Conservation (phyloP, 495 filamentous ascomycete genomes). For the Delitschia confertaspora region DNA sequence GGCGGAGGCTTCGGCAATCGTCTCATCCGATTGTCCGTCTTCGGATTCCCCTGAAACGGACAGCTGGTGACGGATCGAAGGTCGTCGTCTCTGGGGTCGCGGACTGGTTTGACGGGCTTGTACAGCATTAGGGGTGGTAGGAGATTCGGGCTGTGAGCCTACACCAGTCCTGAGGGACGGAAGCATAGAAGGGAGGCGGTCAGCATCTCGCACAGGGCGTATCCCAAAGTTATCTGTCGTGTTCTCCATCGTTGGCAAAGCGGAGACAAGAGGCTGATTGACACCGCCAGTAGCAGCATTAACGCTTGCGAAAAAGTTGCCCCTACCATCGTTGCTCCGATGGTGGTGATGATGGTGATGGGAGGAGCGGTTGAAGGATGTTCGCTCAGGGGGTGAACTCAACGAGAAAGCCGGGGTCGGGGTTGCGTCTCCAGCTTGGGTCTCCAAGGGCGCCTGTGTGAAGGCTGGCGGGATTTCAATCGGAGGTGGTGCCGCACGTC, state of each 20-base stretch:
- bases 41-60: slow-evolving; percentile 83
- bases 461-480: slow-evolving; percentile 64
- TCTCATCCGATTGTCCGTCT: slow-evolving; percentile 71
- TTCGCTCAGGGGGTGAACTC: slow-evolving; percentile 66
- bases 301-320: slow-evolving; percentile 33
- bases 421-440: slow-evolving; percentile 45
- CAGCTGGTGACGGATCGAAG: slow-evolving; percentile 77
- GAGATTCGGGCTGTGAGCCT: slow-evolving; percentile 83
- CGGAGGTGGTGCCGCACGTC: slow-evolving; percentile 62
- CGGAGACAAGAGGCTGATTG: slow-evolving; percentile 41
- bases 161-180: slow-evolving; percentile 61
- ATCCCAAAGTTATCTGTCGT: slow-evolving; percentile 60
- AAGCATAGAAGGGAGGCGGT: slow-evolving; percentile 78
- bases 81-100: slow-evolving; percentile 48
- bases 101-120: slow-evolving; percentile 25
- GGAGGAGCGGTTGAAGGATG: slow-evolving; percentile 50
- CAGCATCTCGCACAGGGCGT: slow-evolving; percentile 74
- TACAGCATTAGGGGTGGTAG: slow-evolving; percentile 77
- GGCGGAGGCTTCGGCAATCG: slow-evolving; percentile 50
- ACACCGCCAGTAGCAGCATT: slow-evolving; percentile 18
- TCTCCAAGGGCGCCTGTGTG: slow-evolving; percentile 41
- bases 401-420: slow-evolving; percentile 59
- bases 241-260: slow-evolving; percentile 46
- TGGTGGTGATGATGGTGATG: slow-evolving; percentile 54
- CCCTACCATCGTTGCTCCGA: slow-evolving; percentile 52